phyloP scores from a whole-genome alignment of 176 grass and related monocot genomes.

The Eragrostis nindensis region DNA sequence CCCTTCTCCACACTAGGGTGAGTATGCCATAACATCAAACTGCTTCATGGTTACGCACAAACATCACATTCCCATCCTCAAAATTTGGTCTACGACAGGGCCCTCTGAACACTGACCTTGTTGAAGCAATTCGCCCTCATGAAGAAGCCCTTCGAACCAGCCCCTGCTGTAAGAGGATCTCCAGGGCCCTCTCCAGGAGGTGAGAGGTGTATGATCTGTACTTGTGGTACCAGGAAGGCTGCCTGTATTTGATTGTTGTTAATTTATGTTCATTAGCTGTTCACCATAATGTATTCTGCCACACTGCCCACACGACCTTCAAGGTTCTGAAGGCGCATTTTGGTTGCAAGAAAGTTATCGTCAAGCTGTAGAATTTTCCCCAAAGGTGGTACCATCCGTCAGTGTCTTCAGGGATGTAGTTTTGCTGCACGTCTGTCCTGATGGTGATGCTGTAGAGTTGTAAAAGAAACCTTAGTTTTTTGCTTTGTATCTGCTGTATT shows the following conservation, averaged over 20 bases:
- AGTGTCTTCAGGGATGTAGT: slow-evolving; percentile 31
- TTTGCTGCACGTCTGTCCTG: slow-evolving; percentile 20
- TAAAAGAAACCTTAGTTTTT: slow-evolving; percentile 37
- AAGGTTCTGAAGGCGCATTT: slow-evolving; percentile 41
- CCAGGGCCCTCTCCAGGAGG: slow-evolving; percentile 57
- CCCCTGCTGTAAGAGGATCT: slow-evolving; percentile 92
- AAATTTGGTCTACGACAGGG: slow-evolving; percentile 50
- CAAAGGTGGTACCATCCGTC: background rate
- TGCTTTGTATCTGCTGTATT: slow-evolving; percentile 53
- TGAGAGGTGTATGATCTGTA: slow-evolving; percentile 55
- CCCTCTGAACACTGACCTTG: slow-evolving; percentile 43
- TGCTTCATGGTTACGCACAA: background rate
- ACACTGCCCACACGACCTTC: slow-evolving; percentile 40
- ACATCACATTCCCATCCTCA: background rate
- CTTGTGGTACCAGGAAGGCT: slow-evolving; percentile 26
- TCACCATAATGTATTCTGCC: slow-evolving; percentile 42
- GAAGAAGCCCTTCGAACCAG: slow-evolving; percentile 66
- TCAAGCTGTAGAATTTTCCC: slow-evolving; percentile 43
- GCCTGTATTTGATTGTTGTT: slow-evolving; percentile 41
- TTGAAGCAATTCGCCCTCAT: slow-evolving; percentile 68
- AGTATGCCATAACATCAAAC: slow-evolving; percentile 5
- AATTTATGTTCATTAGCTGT: slow-evolving; percentile 53
- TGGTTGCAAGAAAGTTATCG: slow-evolving; percentile 34
- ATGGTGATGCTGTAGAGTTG: slow-evolving; percentile 50
- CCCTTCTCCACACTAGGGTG: slow-evolving; percentile 73